phyloP scores from a whole-genome alignment of 768 basidiomycete species.

The Agaricus bisporus region DNA sequence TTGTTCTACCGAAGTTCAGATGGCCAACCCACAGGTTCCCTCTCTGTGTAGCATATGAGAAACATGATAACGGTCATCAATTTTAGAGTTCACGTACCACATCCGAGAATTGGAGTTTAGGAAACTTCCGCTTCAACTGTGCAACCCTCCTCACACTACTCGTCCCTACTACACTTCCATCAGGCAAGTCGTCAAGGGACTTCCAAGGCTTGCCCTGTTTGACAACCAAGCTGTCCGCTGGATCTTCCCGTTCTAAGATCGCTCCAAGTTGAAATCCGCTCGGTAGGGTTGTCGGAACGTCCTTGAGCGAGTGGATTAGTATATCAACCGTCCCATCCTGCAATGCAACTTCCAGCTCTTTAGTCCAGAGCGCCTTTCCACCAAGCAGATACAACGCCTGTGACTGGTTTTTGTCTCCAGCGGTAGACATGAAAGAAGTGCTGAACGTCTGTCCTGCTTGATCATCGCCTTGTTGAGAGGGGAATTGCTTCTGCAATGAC shows the following conservation, averaged over 20 bases:
- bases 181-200: constrained; percentile 75
- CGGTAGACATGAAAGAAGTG: constrained; percentile 51
- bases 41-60: constrained; percentile 31
- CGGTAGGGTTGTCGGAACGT: constrained; percentile 85
- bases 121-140: constrained; percentile 76
- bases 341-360: constrained; percentile 87
- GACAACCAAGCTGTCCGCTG: constrained; percentile 83
- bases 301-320: constrained; percentile 90
- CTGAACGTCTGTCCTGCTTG: constrained; percentile 29
- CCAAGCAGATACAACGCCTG: constrained; percentile 83
- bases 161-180: constrained; percentile 90
- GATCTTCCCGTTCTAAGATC: constrained; percentile 82
- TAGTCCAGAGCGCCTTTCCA: constrained; percentile 94
- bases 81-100: constrained; percentile 54
- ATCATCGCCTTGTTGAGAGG: constrained; percentile 32
- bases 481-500: constrained; percentile 52
- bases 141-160: constrained; percentile 91
- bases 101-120: constrained; percentile 74
- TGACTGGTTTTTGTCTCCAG: constrained; percentile 87
- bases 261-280: constrained; percentile 82
- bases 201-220: constrained; percentile 66
- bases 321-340: constrained; percentile 73
- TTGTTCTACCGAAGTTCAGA: neutral
- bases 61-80: neutral
- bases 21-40: constrained; percentile 70